These are phyloP conservation scores for Metschnikowia similis DNA, from an alignment of 805 yeast species.

Conservation along the genomic window DNA sequence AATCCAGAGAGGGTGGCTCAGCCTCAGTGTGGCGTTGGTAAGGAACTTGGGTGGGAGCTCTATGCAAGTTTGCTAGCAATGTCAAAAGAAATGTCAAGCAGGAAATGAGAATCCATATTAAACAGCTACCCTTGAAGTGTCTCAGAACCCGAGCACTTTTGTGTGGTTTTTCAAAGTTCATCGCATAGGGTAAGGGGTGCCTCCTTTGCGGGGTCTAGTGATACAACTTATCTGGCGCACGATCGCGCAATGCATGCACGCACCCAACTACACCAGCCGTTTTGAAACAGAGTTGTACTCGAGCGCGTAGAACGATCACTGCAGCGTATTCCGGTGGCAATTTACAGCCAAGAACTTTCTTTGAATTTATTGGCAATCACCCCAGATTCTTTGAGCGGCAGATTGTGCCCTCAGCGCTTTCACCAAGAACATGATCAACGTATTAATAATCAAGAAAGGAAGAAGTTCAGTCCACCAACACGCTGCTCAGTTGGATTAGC, in stretches of 20 bases:
- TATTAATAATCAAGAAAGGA: neutral
- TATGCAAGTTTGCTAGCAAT: neutral
- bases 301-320: too few species aligned
- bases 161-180: neutral
- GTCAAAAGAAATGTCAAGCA: neutral
- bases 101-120: neutral
- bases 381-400: neutral
- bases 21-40: slow-evolving; percentile 1
- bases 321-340: too few species aligned
- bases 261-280: neutral
- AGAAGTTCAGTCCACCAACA: slow-evolving; percentile 17
- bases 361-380: too few species aligned
- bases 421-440: neutral
- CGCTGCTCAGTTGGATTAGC: slow-evolving; percentile 32
- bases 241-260: neutral
- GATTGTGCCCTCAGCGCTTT: neutral
- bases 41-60: neutral
- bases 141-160: neutral
- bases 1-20: slow-evolving; percentile 4
- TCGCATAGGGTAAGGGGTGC: neutral
- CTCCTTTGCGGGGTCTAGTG: slow-evolving; percentile 2
- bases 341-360: too few species aligned
- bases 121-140: neutral
- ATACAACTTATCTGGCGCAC: neutral
- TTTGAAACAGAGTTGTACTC: too few species aligned